Percentiles rank a stretch among this genome's conserved stretches.
Evolutionary conservation across 176 grass and related monocot species (phyloP).

Genomic region (Areca catechu): DNA sequence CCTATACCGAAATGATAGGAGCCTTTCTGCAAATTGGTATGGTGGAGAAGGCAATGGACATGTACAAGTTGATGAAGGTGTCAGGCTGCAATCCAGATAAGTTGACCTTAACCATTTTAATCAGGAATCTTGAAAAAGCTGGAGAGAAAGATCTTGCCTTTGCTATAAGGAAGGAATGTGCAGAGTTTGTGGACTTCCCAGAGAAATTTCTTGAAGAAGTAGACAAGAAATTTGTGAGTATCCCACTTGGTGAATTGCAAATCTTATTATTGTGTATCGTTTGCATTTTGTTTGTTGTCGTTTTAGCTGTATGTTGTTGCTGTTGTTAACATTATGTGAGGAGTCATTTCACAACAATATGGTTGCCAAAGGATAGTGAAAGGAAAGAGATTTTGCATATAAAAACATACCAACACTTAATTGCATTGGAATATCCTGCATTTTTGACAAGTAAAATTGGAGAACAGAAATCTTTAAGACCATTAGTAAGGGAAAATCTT

Average conservation of each 20-base stretch:
- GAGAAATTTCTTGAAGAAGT: constrained; percentile 27
- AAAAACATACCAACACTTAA: too few relatives aligned
- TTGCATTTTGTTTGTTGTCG: not conserved
- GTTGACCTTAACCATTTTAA: constrained; percentile 27
- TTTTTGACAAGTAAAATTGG: too few relatives aligned
- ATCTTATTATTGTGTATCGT: not conserved
- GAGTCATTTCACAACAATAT: too few relatives aligned
- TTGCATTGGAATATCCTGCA: too few relatives aligned
- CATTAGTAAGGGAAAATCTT: too few relatives aligned
- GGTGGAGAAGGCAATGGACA: constrained; percentile 26
- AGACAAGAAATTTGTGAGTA: constrained; percentile 24
- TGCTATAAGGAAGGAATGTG: constrained; percentile 19
- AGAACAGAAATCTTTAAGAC: too few relatives aligned
- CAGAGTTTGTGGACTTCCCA: constrained; percentile 13
- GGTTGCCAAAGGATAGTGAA: too few relatives aligned
- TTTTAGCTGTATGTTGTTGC: not conserved
- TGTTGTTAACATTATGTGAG: too few relatives aligned
- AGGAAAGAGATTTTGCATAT: too few relatives aligned
- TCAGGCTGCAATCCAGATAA: constrained; percentile 14
- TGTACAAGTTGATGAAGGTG: constrained; percentile 22
- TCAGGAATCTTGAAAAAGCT: constrained; percentile 21
- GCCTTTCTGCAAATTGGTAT: constrained; percentile 19
- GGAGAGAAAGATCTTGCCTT: constrained; percentile 9
- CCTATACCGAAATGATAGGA: constrained; percentile 28
- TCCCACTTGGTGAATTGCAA: not conserved